Percentiles rank a stretch among this genome's conserved stretches.
These are phyloP conservation scores for Phaeosphaeriaceae sp. DNA, from an alignment of 2,329 filamentous ascomycete species.

Conservation along the genomic window DNA sequence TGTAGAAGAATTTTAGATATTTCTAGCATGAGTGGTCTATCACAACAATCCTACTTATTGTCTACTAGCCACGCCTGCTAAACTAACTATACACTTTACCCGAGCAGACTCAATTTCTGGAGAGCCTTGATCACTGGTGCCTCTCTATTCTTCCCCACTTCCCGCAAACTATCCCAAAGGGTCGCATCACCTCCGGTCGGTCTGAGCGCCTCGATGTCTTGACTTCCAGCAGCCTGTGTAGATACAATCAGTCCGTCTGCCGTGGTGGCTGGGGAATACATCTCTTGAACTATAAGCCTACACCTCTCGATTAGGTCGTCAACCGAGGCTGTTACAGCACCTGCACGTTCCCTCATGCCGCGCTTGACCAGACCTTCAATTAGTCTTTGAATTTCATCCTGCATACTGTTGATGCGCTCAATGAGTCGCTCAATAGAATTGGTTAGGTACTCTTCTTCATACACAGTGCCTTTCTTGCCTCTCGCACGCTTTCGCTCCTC, in stretches of 20 bases:
- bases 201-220: conserved; percentile 29
- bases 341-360: conserved; percentile 85
- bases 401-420: conserved; percentile 76
- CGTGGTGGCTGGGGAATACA: conserved; percentile 26
- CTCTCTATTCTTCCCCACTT: conserved; percentile 49
- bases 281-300: conserved; percentile 67
- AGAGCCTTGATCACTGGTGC: conserved; percentile 61
- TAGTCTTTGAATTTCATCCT: conserved; percentile 74
- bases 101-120: conserved; percentile 50
- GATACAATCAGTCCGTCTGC: conserved; percentile 1
- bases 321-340: conserved; percentile 76
- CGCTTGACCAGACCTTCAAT: conserved; percentile 79
- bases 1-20: no score
- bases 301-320: conserved; percentile 76
- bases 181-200: conserved; percentile 54
- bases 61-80: no score
- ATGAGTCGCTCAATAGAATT: conserved; percentile 84
- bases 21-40: no score
- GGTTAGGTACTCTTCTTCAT: conserved; percentile 96
- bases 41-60: no score
- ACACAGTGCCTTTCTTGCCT: conserved; percentile 95
- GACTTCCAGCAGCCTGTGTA: conserved; percentile 10
- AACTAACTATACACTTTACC: conserved; percentile 6
- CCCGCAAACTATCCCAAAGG: conserved; percentile 53
- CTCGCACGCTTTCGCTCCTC: conserved; percentile 95